Evolutionary conservation across 208 protist species (phyloP).

Genomic region (Wallacemonas sp.): DNA sequence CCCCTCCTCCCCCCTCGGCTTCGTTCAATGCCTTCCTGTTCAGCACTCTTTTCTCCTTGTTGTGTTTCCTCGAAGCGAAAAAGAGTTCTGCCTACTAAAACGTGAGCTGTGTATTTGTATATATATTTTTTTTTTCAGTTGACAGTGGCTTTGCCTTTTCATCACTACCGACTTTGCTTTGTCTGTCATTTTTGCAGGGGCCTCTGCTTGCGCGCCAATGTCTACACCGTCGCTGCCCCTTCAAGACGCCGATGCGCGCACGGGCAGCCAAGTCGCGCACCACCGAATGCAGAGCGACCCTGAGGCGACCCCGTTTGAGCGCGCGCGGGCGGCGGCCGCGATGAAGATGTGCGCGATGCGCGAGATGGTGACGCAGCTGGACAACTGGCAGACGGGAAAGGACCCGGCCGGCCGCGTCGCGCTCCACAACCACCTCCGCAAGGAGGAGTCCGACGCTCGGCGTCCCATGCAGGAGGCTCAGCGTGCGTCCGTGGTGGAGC

Average conservation of each 20-base stretch:
- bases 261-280: slow-evolving; percentile 25
- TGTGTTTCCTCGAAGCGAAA: too few species aligned
- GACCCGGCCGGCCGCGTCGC: slow-evolving; percentile 29
- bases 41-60: too few species aligned
- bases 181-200: neutral
- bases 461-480: slow-evolving; percentile 40
- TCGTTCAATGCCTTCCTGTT: too few species aligned
- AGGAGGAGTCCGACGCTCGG: slow-evolving; percentile 32
- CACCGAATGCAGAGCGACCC: slow-evolving; percentile 12
- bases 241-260: slow-evolving; percentile 27
- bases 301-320: slow-evolving; percentile 1
- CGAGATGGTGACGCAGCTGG: slow-evolving; percentile 46
- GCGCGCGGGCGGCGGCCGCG: slow-evolving; percentile 12
- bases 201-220: neutral
- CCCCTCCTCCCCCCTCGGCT: too few species aligned
- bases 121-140: too few species aligned
- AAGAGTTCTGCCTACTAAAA: too few species aligned
- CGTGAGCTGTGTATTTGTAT: too few species aligned
- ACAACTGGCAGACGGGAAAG: slow-evolving; percentile 20
- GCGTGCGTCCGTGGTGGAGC: slow-evolving; percentile 39
- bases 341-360: slow-evolving; percentile 44
- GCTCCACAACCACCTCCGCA: slow-evolving; percentile 39
- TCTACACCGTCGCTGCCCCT: slow-evolving; percentile 35
- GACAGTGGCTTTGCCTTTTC: too few species aligned
- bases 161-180: neutral